A percentile compares a stretch with the other conserved stretches of the same genome.
Conservation (phyloP, 805 yeast genomes). For the Sungouiella thailandica region DNA sequence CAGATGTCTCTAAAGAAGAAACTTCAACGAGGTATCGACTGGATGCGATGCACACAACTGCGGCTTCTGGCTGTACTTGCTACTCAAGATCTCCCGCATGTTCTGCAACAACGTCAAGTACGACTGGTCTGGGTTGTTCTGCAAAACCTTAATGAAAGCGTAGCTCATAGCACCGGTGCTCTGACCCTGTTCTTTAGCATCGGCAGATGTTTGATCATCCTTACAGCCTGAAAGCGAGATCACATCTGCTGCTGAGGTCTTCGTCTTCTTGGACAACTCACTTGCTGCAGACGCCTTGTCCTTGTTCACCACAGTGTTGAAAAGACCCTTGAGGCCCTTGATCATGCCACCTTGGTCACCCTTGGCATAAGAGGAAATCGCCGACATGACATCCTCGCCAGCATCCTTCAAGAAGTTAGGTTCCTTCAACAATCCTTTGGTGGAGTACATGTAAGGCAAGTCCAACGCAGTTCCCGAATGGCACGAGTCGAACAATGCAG, state of each 20-base stretch:
- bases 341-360: constrained; percentile 34
- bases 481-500: constrained; percentile 36
- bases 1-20: constrained; percentile 26
- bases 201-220: constrained; percentile 39
- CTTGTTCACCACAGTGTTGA: constrained; percentile 22
- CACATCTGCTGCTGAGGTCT: constrained; percentile 36
- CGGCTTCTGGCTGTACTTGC: constrained; percentile 35
- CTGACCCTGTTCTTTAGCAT: constrained; percentile 30
- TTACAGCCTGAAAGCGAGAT: constrained; percentile 35
- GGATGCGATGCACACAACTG: constrained; percentile 38
- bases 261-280: constrained; percentile 9
- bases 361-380: constrained; percentile 26
- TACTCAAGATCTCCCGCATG: constrained; percentile 28
- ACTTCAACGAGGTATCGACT: constrained; percentile 33
- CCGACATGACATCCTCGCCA: constrained; percentile 30
- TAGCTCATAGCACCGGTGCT: constrained; percentile 39
- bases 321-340: constrained; percentile 23
- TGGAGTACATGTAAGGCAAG: constrained; percentile 35
- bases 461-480: constrained; percentile 39
- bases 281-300: constrained; percentile 18
- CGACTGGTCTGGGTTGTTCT: constrained; percentile 26
- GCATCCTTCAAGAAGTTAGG: constrained; percentile 34
- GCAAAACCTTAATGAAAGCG: constrained; percentile 28
- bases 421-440: constrained; percentile 37
- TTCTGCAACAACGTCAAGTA: constrained; percentile 32